Evolutionary conservation across 2,329 filamentous ascomycete genomes (phyloP), one percentile per base, ranked within the genome.

Genomic region (Cucurbitaria berberidis): DNA sequence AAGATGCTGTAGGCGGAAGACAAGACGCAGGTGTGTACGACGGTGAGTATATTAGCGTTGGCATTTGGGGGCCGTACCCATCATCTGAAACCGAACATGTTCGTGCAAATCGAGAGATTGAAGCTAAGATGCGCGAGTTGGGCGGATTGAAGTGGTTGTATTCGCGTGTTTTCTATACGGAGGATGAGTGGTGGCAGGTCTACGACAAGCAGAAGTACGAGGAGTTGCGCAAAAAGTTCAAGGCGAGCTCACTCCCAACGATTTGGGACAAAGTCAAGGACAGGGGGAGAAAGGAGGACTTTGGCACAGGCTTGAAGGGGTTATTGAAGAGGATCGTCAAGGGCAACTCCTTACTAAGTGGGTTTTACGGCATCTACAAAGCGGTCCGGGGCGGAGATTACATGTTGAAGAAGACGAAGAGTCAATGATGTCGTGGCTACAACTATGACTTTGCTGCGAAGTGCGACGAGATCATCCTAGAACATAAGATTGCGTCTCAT

Each of bases 131-230:
- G 3, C 78, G 79, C 42, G 81, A 85, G 59, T 82, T 95, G 1
- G 86, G 87, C 41, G 91, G 91, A 2, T 85, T 89, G 78, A 96
- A 96, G 78, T 95, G 90, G 89, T 79, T 96, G 11, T 96, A 96
- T 74, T 90, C 91, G 2, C 89, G 93, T 67, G 89, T 90, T 0
- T 96, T 92, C 77, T 95, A 95, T 73, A 82, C 83, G n/a, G 83
- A 89, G 67, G 77, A 82, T 0, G 85, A 89, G 67, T 91, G 90
- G 74, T 90, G 87, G 86, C 65, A 76, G 29, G 78, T 86, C 45
- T 90, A 90, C 70, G 80, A 84, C 43, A 74, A 77, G 38, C 64
- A 69, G 18, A 85, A 81, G 81, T 91, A 91, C 70, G 82, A 89
- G 27, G 77, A 67, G 1, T 76, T 91, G 61, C 78, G 89, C 15